Percentiles rank a stretch among this genome's conserved stretches.
Evolutionary conservation across 192 early-diverging fungal species (phyloP).

Genomic region (Umbelopsis isabellina): DNA sequence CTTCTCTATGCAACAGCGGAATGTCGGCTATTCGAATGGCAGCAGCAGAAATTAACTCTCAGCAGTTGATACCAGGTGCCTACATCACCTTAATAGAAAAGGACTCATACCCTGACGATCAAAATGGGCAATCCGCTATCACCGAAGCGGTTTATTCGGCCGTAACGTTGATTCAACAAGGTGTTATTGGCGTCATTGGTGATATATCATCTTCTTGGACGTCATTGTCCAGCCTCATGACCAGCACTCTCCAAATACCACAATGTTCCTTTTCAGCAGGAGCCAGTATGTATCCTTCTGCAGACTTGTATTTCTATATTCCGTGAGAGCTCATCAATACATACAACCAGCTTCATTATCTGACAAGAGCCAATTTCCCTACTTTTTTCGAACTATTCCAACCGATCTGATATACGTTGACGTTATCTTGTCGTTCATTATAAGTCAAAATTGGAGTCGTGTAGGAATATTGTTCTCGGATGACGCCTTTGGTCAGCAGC

Average conservation of each 20-base stretch:
- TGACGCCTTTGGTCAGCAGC: constrained; percentile 46
- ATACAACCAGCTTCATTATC: constrained; percentile 48
- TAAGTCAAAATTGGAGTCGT: constrained; percentile 45
- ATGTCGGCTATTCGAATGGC: constrained; percentile 53
- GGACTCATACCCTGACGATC: constrained; percentile 48
- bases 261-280: constrained; percentile 57
- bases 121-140: constrained; percentile 46
- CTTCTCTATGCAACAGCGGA: constrained; percentile 35
- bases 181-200: constrained; percentile 54
- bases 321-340: constrained; percentile 1
- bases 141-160: constrained; percentile 53
- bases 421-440: constrained; percentile 50
- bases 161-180: constrained; percentile 48
- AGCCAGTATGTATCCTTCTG: constrained; percentile 41
- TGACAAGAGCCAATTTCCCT: constrained; percentile 48
- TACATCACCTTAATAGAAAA: constrained; percentile 52
- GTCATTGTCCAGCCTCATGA: constrained; percentile 47
- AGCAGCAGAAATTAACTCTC: constrained; percentile 49
- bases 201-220: constrained; percentile 51
- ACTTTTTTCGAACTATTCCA: constrained; percentile 57
- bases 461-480: constrained; percentile 50
- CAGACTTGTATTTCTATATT: not conserved
- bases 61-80: constrained; percentile 53
- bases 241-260: constrained; percentile 51
- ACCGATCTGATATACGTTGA: constrained; percentile 49